Base-by-base conservation (phyloP, 1,284 basidiomycete genomes). In the Marasmius sp. region DNA sequence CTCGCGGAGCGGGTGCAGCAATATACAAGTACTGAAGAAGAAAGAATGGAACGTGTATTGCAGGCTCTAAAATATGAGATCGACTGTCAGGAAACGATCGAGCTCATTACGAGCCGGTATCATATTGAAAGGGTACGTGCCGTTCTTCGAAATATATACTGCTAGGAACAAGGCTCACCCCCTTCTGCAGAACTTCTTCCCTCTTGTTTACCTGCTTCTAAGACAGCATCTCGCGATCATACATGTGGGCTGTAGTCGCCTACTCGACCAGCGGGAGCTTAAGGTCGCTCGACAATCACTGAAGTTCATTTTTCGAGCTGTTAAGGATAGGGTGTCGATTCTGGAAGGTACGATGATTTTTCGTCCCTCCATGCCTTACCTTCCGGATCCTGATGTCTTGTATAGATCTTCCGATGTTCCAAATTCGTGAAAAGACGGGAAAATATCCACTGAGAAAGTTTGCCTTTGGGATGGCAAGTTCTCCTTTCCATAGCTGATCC, bases 401-500 rank as follows among this genome's bases (percentile, higher is more conserved):
- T 43, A 43, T n/a, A 41, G n/a, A 14, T 43, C 18, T 20, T 38
- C 27, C 37, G 41, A 41, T 20, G 22, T 9, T 8, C 14, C 4
- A n/a, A 36, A 10, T 6, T 27, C 18, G n/a, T n/a, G n/a, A n/a
- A n/a, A n/a, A n/a, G n/a, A n/a, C n/a, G n/a, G n/a, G n/a, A n/a
- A n/a, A n/a, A 5, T 14, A 22, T n/a, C 5, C 33, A 16, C 16
- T 58, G 22, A 11, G 33, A 20, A 37, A 14, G 7, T 60, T 60
- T 53, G 62, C 62, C 11, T 63, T 57, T 48, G 62, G 62, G n/a
- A 63, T 60, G 62, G 62, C 60, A 34, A 60, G 36, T 39, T 57
- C 33, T 16, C 14, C 9, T 47, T 16, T n/a, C 5, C 2, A n/a
- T n/a, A 47, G 45, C 6, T 20, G n/a, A 43, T 43, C 27, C 27